Evolutionary conservation across 129 eudicot genomes (phyloP).

Genomic region (Lactuca sativa): DNA sequence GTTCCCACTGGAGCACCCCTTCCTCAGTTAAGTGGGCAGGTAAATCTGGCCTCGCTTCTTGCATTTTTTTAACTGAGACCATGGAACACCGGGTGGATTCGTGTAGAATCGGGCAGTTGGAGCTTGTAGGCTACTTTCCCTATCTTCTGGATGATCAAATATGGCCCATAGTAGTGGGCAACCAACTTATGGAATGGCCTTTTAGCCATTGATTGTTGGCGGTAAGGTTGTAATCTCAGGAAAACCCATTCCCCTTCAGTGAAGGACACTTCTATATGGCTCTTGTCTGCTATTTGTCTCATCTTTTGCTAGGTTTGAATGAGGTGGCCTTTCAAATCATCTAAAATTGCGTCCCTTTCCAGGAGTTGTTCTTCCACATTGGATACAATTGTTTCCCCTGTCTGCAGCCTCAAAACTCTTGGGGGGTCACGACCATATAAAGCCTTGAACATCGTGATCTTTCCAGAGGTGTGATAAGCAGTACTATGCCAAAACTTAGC

Average conservation of each 20-base stretch:
- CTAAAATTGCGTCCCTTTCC: background rate
- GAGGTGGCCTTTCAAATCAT: background rate
- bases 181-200: background rate
- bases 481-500: conserved; percentile 11
- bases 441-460: background rate
- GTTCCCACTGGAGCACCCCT: background rate
- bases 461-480: background rate
- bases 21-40: background rate
- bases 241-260: conserved; percentile 8
- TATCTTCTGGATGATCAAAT: background rate
- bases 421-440: conserved; percentile 10
- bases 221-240: background rate
- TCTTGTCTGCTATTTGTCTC: background rate
- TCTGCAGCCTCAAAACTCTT: background rate
- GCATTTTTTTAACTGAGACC: background rate
- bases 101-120: background rate
- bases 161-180: background rate
- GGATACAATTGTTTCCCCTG: background rate
- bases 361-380: background rate
- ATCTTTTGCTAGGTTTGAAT: background rate
- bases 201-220: background rate
- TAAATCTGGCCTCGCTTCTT: background rate
- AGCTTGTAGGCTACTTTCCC: background rate
- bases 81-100: background rate
- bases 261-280: background rate